Evolutionary conservation across 805 yeast genomes (phyloP).

Genomic region (Wickerhamomyces xylosicus): DNA sequence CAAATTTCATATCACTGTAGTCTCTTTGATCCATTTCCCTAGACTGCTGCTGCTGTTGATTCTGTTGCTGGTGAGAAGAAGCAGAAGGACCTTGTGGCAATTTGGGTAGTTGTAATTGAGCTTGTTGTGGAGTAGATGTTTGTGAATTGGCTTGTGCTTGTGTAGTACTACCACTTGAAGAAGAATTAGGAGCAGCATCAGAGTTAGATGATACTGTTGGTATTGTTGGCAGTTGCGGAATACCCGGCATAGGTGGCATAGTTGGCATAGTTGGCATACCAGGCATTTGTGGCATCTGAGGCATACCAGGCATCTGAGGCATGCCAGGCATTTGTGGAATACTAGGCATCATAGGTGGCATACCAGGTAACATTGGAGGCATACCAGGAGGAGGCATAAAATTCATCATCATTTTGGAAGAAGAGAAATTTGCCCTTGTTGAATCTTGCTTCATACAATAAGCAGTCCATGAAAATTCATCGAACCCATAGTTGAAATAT

Average conservation of each 20-base stretch:
- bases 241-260: conserved; percentile 8
- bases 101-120: conserved; percentile 3
- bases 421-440: conserved; percentile 68
- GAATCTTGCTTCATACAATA: conserved; percentile 85
- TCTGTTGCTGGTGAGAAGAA: no score
- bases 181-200: background rate
- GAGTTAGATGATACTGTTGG: background rate
- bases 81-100: conserved; percentile 3
- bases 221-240: conserved; percentile 1
- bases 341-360: conserved; percentile 13
- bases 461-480: conserved; percentile 92
- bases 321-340: conserved; percentile 9
- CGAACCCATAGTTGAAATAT: conserved; percentile 94
- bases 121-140: background rate
- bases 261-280: conserved; percentile 4
- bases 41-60: background rate
- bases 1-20: conserved; percentile 10
- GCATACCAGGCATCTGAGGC: conserved; percentile 21
- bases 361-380: conserved; percentile 16
- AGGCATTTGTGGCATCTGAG: conserved; percentile 13
- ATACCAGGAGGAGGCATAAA: conserved; percentile 33
- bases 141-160: background rate
- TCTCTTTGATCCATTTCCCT: conserved; percentile 7
- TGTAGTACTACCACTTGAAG: background rate
- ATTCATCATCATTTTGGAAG: conserved; percentile 66